Base-by-base conservation (phyloP, 805 yeast genomes). In the Geotrichum ghanense region DNA sequence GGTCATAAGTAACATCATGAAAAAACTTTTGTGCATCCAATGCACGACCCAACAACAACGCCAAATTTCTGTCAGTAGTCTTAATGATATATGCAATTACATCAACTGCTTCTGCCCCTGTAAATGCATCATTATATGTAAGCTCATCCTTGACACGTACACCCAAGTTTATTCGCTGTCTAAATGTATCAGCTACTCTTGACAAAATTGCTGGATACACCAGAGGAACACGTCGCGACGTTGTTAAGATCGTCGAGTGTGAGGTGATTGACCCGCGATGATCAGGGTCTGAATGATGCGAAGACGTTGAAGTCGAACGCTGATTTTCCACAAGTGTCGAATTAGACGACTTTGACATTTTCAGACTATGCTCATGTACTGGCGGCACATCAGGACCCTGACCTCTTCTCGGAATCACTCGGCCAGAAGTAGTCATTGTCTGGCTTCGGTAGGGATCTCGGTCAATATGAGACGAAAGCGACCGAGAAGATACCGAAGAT, bases 1-100 rank as follows among this genome's bases (percentile, higher is more conserved):
- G 97, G 56, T 88, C 95, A 64, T 90, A 90, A 0, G 96, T 84
- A 22, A 89, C 97, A 66, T 92, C 98, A 59, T 87, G 95, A 64
- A 92, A 88, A 48, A 87, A 77, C 61, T 85, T 85, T 57, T 92
- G 97, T 1, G 96, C 95, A 65, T 92, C 97, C 47, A 92, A 68
- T 0, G 97, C 81, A 52, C 98, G 73, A 23, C 97, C 98, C 44
- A 92, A 67, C 26, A 92, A 68, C 42, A 92, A 67, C 0, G 97
- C 97, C 56, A 92, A 67, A 55, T 88, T 89, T 50, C 98, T 72
- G 62, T 92, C 98, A 6, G 87, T 83, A 1, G 96, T 90, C 54
- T 94, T 72, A 44, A 90, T 81, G 45, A 92, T 83, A 48, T 81
- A 72, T 48, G 95, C 81, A 50, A 92, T 79, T n/a, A 81, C 75